Base-by-base conservation (phyloP, 495 filamentous ascomycete species). In the Lasiosphaeria hispida region DNA sequence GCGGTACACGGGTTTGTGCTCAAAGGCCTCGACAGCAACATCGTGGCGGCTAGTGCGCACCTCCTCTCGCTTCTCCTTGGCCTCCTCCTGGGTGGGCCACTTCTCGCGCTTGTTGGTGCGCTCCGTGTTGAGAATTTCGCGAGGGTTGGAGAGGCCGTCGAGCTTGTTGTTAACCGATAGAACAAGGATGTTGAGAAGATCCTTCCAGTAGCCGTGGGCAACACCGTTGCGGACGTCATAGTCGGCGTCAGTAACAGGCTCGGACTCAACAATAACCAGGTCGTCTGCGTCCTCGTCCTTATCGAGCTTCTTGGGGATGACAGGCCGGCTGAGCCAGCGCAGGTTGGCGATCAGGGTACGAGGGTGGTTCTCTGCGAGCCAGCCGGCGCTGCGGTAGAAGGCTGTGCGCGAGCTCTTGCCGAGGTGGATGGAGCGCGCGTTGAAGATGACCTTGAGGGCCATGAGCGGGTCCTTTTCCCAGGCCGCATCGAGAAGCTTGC, bases 391-490 rank as follows among this genome's bases (percentile, higher is more conserved):
- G 7, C 75, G 68, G 61, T 82, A 82, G 48, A 77, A 75, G 2
- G 60, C 61, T 3, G 41, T 9, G 9, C 67, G 68, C 36, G 68
- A 69, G 50, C 64, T 57, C 62, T 80, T 78, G 47, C 78, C 79
- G 0, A 79, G 66, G 59, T 79, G 75, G 37, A 82, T 80, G 47
- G 72, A 76, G 17, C 79, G 74, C n/a, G 72, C 67, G 56, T 79
- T 77, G 68, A 77, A 80, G 61, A 82, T 73, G 60, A 80, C 71
- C 64, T 77, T 79, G 37, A 80, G 68, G 2, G 77, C 78, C n/a
- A 64, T 59, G 8, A 70, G 60, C 7, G 70, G 43, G 41, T 79
- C 75, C 10, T 68, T 58, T 0, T 56, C 50, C 78, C 78, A 80
- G 2, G 76, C 72, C 8, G 63, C 59, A 5, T 72, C 60, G 38